These are phyloP conservation scores for Penicillium flavigenum DNA, from an alignment of 495 filamentous ascomycete species.

Conservation along the genomic window DNA sequence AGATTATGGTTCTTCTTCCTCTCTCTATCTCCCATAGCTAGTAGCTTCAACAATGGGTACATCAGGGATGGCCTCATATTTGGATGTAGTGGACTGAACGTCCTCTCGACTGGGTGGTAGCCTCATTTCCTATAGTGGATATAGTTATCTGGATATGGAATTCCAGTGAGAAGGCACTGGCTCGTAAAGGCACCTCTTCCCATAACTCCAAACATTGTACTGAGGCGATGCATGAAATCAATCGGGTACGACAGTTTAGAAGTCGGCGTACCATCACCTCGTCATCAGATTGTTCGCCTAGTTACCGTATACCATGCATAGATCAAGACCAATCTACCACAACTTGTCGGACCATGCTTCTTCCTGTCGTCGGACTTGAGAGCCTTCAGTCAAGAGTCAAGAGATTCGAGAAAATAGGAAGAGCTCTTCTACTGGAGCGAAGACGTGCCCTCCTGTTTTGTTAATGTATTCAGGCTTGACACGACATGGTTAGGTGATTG, in stretches of 20 bases:
- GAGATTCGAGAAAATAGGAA: conserved; percentile 1
- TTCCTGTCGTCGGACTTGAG: conserved; percentile 4
- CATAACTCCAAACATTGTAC: too few species aligned
- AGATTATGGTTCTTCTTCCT: too few species aligned
- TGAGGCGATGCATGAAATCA: too few species aligned
- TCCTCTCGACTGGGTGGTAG: background rate
- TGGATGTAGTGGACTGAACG: background rate
- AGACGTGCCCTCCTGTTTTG: conserved; percentile 5
- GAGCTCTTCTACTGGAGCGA: conserved; percentile 5
- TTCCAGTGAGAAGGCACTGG: too few species aligned
- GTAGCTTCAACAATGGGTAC: background rate
- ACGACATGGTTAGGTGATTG: too few species aligned
- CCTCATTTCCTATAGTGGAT: conserved; percentile 1
- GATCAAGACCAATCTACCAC: too few species aligned
- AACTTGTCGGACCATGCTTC: conserved; percentile 2
- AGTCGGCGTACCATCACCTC: too few species aligned
- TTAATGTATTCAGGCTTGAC: conserved; percentile 5
- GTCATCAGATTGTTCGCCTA: too few species aligned
- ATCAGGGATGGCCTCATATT: conserved; percentile 1
- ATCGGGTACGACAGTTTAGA: too few species aligned
- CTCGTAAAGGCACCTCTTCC: too few species aligned
- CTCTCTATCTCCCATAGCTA: too few species aligned
- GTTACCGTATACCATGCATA: too few species aligned
- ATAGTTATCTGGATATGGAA: background rate
- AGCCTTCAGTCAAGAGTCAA: conserved; percentile 3